Evolutionary conservation across 192 early-diverging fungal species (phyloP), one percentile per base, ranked within the genome.

Genomic region (Gaertneriomyces sp.): DNA sequence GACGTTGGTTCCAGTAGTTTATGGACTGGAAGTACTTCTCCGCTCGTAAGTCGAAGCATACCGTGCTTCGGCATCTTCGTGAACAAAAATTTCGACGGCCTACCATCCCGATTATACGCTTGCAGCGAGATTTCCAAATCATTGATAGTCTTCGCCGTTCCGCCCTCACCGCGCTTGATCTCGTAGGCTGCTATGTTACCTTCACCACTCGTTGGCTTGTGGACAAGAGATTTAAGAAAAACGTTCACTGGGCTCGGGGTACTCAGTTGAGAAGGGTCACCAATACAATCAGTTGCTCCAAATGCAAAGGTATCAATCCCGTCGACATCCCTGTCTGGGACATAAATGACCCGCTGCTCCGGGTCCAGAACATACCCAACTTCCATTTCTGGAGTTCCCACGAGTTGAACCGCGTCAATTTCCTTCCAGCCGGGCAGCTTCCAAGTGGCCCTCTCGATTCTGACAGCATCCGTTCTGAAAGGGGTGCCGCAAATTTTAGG

Each of bases 351-450:
- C 20, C 53, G 53, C 10, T 55, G 33, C 20, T 55, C 17, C 1
- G 20, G 11, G 20, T 55, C 53, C 14, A 33, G 1, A 20, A 55
- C 53, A 20, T 55, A 55, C 10, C 53, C 53, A 11, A 33, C 53
- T 11, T 55, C 53, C 20, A 55, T 1, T 33, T 20, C 14, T 2
- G 16, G 17, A 55, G 20, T 55, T 33, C 53, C 53, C 14, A 55
- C 20, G 53, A 20, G 16, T 33, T 55, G 10, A 1, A 55, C 20
- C 0, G 53, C 53, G 3, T 55, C 53, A 55, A 55, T 55, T 20
- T 55, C 53, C 3, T 55, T 55, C 53, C 53, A 55, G 11, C 53
- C 53, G 53, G 10, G 17, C 17, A 55, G 14, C 33, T 55, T 55
- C 11, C 20, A 55, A 20, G 16, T 55, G 1, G 53, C 53, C 2